Base-by-base conservation (phyloP, 768 basidiomycete genomes). In the Naematelia aurantialba region DNA sequence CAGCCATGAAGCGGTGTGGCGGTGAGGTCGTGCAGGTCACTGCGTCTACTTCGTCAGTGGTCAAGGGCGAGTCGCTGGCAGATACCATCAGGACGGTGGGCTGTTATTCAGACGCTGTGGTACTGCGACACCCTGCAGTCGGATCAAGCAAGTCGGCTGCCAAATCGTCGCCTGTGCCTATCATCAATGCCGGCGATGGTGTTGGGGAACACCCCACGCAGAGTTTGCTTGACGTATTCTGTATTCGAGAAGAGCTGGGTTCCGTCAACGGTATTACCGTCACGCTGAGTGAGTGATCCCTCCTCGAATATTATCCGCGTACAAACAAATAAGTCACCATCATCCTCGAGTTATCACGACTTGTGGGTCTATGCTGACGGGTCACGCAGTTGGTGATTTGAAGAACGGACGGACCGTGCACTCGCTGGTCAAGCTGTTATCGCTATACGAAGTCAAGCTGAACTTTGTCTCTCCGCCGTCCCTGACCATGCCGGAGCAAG, bases 401-500 rank as follows among this genome's bases (percentile, higher is more conserved):
- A 97, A 96, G 82, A 94, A 98, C 70, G 96, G 96, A 27, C 86
- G 96, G 47, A 99, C 96, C 0, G 94, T 97, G 1, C 96, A 99
- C 80, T 91, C 89, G 69, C 83, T 99, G 48, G 94, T 98, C 67
- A 88, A 88, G 8, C 82, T 98, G 8, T 83, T 99, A 3, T 91
- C 87, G 67, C 82, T 93, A 45, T 98, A 99, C 81, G 68, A 73
- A 51, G 91, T 98, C 47, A 88, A 86, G 55, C 84, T 99, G 75
- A 98, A 97, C 82, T 94, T 98, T 69, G 92, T 99, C 55, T 84
- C 96, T 1, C 94, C 94, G 3, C 80, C 84, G 2, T 83, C 87
- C 2, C 82, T 98, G 61, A 81, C 86, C 17, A 97, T 98, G 93
- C 96, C 94, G 17, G 82, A 87, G 13, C 84, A 75, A 58, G 90